Conservation (phyloP, 2,329 filamentous ascomycete species). For the Didymella exigua region DNA sequence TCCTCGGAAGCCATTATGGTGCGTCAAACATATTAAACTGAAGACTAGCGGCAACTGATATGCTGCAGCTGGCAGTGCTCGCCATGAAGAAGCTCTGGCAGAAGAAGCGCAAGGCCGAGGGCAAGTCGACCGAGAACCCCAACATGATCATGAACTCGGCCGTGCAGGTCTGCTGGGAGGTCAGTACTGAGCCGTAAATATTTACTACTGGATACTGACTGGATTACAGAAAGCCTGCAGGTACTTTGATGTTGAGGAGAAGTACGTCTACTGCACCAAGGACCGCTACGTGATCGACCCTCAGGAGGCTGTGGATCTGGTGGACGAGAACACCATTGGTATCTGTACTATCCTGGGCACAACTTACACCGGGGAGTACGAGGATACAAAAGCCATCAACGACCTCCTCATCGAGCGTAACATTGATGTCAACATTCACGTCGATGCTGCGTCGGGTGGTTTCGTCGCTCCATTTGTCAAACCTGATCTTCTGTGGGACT, state of each 20-base stretch:
- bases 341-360: conserved; percentile 90
- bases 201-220: background rate
- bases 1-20: conserved; percentile 78
- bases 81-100: conserved; percentile 97
- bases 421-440: conserved; percentile 86
- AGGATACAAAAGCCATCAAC: conserved; percentile 91
- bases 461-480: conserved; percentile 93
- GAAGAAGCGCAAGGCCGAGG: conserved; percentile 80
- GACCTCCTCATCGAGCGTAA: conserved; percentile 77
- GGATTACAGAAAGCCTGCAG: conserved; percentile 64
- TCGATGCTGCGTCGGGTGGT: conserved; percentile 89
- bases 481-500: conserved; percentile 87
- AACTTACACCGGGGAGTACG: conserved; percentile 92
- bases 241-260: conserved; percentile 93
- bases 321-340: conserved; percentile 79
- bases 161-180: conserved; percentile 95
- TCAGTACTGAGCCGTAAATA: background rate
- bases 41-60: background rate
- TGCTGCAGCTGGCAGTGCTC: conserved; percentile 66
- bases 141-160: conserved; percentile 97
- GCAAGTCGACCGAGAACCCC: conserved; percentile 78
- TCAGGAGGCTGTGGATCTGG: conserved; percentile 63
- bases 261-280: conserved; percentile 69
- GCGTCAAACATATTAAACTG: conserved; percentile 1
- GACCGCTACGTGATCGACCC: conserved; percentile 69